phyloP scores from a whole-genome alignment of 768 basidiomycete species.

The Trametes elegans region DNA sequence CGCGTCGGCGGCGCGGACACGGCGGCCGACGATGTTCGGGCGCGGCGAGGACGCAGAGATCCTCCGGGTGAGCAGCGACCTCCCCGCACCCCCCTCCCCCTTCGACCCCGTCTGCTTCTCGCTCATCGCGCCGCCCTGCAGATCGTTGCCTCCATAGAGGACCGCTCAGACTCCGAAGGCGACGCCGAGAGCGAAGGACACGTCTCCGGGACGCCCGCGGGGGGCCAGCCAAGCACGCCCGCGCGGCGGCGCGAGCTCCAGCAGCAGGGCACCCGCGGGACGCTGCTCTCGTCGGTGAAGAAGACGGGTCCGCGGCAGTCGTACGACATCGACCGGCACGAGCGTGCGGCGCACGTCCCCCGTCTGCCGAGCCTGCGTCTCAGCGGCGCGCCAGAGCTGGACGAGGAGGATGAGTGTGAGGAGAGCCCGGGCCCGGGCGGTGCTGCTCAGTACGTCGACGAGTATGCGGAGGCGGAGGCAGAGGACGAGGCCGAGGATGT shows the following conservation, averaged over 20 bases:
- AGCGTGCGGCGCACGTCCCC: slow-evolving; percentile 11
- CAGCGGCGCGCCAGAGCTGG: slow-evolving; percentile 3
- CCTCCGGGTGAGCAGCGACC: slow-evolving; percentile 2
- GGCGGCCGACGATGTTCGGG: slow-evolving; percentile 18
- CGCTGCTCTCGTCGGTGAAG: slow-evolving; percentile 20
- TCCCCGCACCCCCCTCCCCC: background rate
- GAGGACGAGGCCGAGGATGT: slow-evolving; percentile 26
- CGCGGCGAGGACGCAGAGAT: slow-evolving; percentile 20
- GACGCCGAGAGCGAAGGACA: background rate
- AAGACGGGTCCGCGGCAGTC: slow-evolving; percentile 13
- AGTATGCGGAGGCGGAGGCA: background rate
- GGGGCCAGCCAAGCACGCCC: background rate
- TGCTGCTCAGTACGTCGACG: background rate
- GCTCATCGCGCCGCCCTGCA: background rate
- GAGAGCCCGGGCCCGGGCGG: background rate
- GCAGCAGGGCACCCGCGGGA: slow-evolving; percentile 9
- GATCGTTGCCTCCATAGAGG: slow-evolving; percentile 17
- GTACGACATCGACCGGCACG: slow-evolving; percentile 19
- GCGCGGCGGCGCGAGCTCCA: background rate
- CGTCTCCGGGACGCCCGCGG: no score
- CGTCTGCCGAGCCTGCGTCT: slow-evolving; percentile 13
- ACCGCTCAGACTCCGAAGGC: slow-evolving; percentile 16
- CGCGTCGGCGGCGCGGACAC: slow-evolving; percentile 14
- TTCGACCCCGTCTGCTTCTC: background rate
- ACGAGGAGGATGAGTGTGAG: background rate